These are phyloP conservation scores for Stylonectria norvegica DNA, from an alignment of 2,329 filamentous ascomycete genomes.

Conservation along the genomic window DNA sequence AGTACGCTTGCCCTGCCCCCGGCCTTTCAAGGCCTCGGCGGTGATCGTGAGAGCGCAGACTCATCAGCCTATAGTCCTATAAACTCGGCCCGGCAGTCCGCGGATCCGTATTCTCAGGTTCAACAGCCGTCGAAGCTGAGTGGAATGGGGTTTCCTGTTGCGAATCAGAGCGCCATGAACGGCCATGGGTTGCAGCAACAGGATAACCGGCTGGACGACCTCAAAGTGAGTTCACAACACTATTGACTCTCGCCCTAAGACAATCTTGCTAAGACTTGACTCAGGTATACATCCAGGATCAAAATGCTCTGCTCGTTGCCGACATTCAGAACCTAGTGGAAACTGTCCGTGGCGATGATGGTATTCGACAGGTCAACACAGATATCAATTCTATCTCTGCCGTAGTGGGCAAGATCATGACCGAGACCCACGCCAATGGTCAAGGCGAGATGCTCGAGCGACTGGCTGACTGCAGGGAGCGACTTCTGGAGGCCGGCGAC, in stretches of 20 bases:
- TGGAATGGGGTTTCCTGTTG: slow-evolving; percentile 34
- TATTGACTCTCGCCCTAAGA: too few species aligned
- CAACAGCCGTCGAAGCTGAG: slow-evolving; percentile 34
- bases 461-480: slow-evolving; percentile 61
- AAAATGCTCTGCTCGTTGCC: slow-evolving; percentile 73
- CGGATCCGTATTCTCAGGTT: slow-evolving; percentile 37
- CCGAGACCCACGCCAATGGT: slow-evolving; percentile 58
- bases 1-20: slow-evolving; percentile 49
- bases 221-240: slow-evolving; percentile 45
- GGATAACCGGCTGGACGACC: slow-evolving; percentile 46
- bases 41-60: slow-evolving; percentile 57
- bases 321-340: slow-evolving; percentile 79
- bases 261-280: slow-evolving; percentile 4
- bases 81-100: slow-evolving; percentile 62
- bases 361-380: slow-evolving; percentile 61
- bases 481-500: slow-evolving; percentile 61
- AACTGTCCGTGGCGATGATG: slow-evolving; percentile 63
- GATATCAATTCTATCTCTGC: slow-evolving; percentile 68
- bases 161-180: slow-evolving; percentile 38
- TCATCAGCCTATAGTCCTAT: slow-evolving; percentile 74
- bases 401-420: slow-evolving; percentile 67
- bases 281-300: slow-evolving; percentile 76
- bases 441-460: slow-evolving; percentile 51
- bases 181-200: slow-evolving; percentile 37
- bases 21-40: slow-evolving; percentile 56